phyloP scores from a whole-genome alignment of 1,284 basidiomycete species.

The Rhodotorula sp. region DNA sequence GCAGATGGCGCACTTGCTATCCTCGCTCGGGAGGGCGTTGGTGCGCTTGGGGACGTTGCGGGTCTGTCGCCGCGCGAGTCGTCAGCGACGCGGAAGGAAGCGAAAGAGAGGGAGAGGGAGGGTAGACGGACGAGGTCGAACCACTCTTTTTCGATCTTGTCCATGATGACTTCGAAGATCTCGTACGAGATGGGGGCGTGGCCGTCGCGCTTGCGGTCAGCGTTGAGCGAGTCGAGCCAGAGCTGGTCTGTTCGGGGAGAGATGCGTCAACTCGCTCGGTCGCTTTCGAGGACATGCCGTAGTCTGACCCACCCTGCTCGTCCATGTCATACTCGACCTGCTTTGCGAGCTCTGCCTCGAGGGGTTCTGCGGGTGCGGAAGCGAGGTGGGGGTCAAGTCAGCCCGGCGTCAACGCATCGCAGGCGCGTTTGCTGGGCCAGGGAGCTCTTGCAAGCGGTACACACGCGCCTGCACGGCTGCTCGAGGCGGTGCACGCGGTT shows the following conservation, averaged over 20 bases:
- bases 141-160: constrained; percentile 98
- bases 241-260: constrained; percentile 68
- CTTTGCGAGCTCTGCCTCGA: constrained; percentile 85
- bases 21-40: constrained; percentile 79
- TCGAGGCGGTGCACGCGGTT: no score
- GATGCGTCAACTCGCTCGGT: background rate
- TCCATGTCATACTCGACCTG: constrained; percentile 99
- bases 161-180: constrained; percentile 93
- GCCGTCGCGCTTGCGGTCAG: constrained; percentile 76
- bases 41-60: constrained; percentile 86
- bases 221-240: constrained; percentile 87
- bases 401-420: background rate
- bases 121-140: constrained; percentile 75
- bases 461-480: no score
- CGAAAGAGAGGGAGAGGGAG: no score
- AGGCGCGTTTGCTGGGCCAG: no score
- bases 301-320: constrained; percentile 75
- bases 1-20: constrained; percentile 93
- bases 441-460: no score
- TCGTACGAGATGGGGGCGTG: constrained; percentile 76
- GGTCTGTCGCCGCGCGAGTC: constrained; percentile 60
- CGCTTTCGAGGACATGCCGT: constrained; percentile 6
- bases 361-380: constrained; percentile 65
- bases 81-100: background rate
- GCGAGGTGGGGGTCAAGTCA: background rate